phyloP scores from a whole-genome alignment of 2,329 filamentous ascomycete genomes.

The Talaromyces islandicus region DNA sequence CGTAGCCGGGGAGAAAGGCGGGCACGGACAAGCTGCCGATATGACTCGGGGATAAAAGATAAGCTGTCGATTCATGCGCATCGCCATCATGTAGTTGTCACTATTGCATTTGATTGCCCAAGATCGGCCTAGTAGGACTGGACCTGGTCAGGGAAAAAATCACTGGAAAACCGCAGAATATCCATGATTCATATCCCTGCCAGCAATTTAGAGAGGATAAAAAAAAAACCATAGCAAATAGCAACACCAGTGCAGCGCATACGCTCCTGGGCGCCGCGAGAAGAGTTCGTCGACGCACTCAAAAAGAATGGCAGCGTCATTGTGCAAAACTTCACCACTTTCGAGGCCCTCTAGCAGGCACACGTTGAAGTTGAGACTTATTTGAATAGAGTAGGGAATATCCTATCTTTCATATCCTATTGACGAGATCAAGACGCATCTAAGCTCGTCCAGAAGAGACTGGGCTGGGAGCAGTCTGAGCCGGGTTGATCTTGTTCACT shows the following conservation, averaged over 20 bases:
- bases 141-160: not conserved
- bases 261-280: slow-evolving; percentile 2
- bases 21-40: not conserved
- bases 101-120: not conserved
- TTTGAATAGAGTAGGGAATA: slow-evolving; percentile 24
- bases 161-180: not conserved
- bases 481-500: slow-evolving; percentile 38
- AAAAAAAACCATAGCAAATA: not conserved
- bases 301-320: slow-evolving; percentile 31
- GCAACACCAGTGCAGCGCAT: slow-evolving; percentile 5
- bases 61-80: not conserved
- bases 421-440: slow-evolving; percentile 35
- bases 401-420: slow-evolving; percentile 31
- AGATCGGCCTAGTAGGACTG: not conserved
- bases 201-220: no score
- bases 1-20: not conserved
- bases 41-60: not conserved
- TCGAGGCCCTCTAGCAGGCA: slow-evolving; percentile 20
- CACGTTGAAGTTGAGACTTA: slow-evolving; percentile 22
- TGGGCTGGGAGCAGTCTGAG: slow-evolving; percentile 37
- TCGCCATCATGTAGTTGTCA: not conserved
- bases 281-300: slow-evolving; percentile 25
- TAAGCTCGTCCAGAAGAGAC: slow-evolving; percentile 28
- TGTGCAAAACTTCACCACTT: slow-evolving; percentile 25
- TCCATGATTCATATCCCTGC: not conserved